Base-by-base conservation (phyloP, 2,329 filamentous ascomycete species). In the Pseudogymnoascus pannorum region DNA sequence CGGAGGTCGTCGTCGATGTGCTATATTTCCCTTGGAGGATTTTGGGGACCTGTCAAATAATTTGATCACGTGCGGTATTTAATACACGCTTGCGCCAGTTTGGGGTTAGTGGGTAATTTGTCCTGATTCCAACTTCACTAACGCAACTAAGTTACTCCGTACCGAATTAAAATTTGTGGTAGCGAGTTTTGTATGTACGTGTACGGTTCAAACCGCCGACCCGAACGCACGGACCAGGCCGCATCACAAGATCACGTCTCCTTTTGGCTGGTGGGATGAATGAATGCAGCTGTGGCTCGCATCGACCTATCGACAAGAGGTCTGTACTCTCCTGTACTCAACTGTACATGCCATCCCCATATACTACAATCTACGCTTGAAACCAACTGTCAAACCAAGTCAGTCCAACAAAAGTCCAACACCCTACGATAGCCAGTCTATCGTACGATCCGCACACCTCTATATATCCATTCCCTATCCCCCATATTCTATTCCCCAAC, bases 231-330 rank as follows among this genome's bases (percentile, higher is more conserved):
- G 12, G 57, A 40, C 57, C 57, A 38, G 4, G 14, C 24, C 12
- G 36, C 57, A 36, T 58, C 57, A 58, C 57, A 58, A 58, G 57
- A 58, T 58, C 57, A 58, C 11, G 57, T 54, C 26, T 54, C 26
- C 48, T 54, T 54, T 54, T 54, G n/a, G 48, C 48, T 54, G 26
- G 44, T 40, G 35, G 36, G 36, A 26, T n/a, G 48, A 26, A 54
- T 54, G 48, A 54, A 54, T 31, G 48, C 48, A 54, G 26, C 16
- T 31, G 20, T 44, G 14, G 22, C 7, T 54, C 9, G n/a, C 44
- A 54, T 16, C 24, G 44, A 31, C 44, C 26, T 9, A 31, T 6
- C 29, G 26, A n/a, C n/a, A n/a, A n/a, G n/a, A n/a, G n/a, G n/a
- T n/a, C n/a, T n/a, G n/a, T n/a, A n/a, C n/a, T n/a, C n/a, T n/a